A percentile compares a stretch with the other conserved stretches of the same genome.
These are phyloP conservation scores for Diaporthe velutina DNA, from an alignment of 2,329 filamentous ascomycete genomes.

Conservation along the genomic window DNA sequence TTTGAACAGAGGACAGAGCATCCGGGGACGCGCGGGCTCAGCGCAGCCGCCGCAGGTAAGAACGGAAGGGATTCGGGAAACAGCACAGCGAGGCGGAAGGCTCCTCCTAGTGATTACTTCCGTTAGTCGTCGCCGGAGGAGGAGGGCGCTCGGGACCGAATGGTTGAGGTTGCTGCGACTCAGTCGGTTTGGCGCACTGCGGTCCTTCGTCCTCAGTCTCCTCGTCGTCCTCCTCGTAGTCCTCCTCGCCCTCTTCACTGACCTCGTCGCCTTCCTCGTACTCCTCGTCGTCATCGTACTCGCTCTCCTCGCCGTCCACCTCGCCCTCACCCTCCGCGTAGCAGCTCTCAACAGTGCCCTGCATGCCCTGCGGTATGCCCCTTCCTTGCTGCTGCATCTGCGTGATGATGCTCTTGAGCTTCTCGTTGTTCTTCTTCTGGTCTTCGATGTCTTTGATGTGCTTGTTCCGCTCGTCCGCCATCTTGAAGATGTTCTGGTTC, in stretches of 20 bases:
- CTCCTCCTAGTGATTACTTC: slow-evolving; percentile 50
- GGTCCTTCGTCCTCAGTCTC: slow-evolving; percentile 52
- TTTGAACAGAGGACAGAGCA: slow-evolving; percentile 16
- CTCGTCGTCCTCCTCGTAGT: slow-evolving; percentile 52
- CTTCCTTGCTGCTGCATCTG: slow-evolving; percentile 96
- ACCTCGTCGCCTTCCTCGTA: slow-evolving; percentile 73
- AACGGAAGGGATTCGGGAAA: slow-evolving; percentile 13
- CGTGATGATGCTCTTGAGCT: slow-evolving; percentile 93
- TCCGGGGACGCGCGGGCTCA: slow-evolving; percentile 16
- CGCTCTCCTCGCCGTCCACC: slow-evolving; percentile 70
- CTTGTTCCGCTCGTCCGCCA: slow-evolving; percentile 92
- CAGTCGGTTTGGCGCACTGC: slow-evolving; percentile 46
- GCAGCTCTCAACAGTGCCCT: slow-evolving; percentile 69
- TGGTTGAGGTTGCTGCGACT: slow-evolving; percentile 53
- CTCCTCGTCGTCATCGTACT: slow-evolving; percentile 74
- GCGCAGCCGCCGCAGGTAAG: neutral
- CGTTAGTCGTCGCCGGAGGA: slow-evolving; percentile 56
- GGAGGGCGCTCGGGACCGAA: slow-evolving; percentile 65
- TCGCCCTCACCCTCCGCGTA: slow-evolving; percentile 67
- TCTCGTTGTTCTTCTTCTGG: slow-evolving; percentile 86
- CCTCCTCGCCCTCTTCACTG: slow-evolving; percentile 75
- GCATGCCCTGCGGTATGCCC: slow-evolving; percentile 76
- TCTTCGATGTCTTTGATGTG: slow-evolving; percentile 82
- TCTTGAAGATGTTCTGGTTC: slow-evolving; percentile 94
- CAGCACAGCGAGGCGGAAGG: slow-evolving; percentile 24